These are phyloP conservation scores for Penicillium nucicola DNA, from an alignment of 495 filamentous ascomycete species.

Conservation along the genomic window DNA sequence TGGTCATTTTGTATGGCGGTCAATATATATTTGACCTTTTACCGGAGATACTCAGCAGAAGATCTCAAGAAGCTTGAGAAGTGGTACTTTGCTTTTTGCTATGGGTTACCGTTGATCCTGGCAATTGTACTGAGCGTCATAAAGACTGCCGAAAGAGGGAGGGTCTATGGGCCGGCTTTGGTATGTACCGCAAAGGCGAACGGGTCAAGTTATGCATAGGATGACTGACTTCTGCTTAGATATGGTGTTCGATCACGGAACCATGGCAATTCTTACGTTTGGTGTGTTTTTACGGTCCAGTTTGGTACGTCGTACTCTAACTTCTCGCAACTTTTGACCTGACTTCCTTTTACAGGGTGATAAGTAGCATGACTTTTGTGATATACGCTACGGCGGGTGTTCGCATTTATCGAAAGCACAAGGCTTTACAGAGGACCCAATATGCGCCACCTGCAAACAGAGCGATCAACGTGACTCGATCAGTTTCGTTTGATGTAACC, in stretches of 20 bases:
- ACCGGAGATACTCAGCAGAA: neutral
- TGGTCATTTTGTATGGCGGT: neutral
- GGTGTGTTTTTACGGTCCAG: neutral
- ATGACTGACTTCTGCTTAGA: neutral
- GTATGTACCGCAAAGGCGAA: neutral
- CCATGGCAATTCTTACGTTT: neutral
- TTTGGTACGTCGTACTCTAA: neutral
- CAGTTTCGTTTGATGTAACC: neutral
- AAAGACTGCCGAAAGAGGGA: neutral
- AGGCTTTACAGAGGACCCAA: neutral
- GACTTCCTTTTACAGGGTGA: neutral
- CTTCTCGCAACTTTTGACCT: neutral
- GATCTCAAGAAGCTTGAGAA: neutral
- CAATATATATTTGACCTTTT: neutral
- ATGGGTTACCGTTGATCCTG: neutral
- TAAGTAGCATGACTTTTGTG: neutral
- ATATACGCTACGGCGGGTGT: neutral
- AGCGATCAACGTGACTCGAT: neutral
- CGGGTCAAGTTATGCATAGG: neutral
- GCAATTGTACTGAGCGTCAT: neutral
- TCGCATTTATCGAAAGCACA: neutral
- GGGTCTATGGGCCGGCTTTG: neutral
- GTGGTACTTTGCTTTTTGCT: neutral
- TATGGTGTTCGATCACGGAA: neutral
- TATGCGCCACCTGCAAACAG: neutral